Conservation (phyloP, 2,329 filamentous ascomycete species). For the Colletotrichum graminicola region DNA sequence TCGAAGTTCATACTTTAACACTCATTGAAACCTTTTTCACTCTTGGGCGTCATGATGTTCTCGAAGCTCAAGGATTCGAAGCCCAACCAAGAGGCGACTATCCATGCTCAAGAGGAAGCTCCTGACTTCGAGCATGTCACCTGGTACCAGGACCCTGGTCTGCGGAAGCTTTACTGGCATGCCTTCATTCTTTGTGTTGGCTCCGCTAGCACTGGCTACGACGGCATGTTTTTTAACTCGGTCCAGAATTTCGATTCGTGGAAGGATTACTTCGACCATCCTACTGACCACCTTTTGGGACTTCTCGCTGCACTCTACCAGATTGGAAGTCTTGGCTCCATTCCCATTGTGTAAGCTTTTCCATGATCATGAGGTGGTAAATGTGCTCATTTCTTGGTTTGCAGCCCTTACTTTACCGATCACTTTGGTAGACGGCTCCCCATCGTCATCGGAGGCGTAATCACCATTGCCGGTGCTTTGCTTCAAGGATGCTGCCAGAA, state of each 20-base stretch:
- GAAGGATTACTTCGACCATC: conserved; percentile 48
- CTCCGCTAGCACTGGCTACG: conserved; percentile 68
- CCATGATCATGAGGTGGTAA: too few species aligned
- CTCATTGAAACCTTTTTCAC: too few species aligned
- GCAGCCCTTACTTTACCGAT: conserved; percentile 52
- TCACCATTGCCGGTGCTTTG: conserved; percentile 59
- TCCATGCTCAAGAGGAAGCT: conserved; percentile 57
- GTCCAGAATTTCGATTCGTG: conserved; percentile 33
- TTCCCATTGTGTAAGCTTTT: conserved; percentile 44
- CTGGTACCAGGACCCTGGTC: conserved; percentile 66
- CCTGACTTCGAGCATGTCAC: conserved; percentile 62
- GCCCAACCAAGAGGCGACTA: conserved; percentile 2
- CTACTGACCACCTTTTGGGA: conserved; percentile 47
- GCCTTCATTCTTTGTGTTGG: conserved; percentile 63
- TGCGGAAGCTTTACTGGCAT: conserved; percentile 67
- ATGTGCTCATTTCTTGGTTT: not conserved
- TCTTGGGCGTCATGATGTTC: not conserved
- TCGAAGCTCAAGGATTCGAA: conserved; percentile 24
- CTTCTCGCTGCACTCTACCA: conserved; percentile 58
- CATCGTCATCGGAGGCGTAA: conserved; percentile 57
- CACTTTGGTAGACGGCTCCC: conserved; percentile 56
- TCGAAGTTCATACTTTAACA: not conserved
- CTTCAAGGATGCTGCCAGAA: conserved; percentile 55
- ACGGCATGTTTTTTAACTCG: conserved; percentile 49
- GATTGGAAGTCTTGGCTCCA: conserved; percentile 58